Evolutionary conservation across 495 filamentous ascomycete species (phyloP).

Genomic region (Podospora pseudocomata): DNA sequence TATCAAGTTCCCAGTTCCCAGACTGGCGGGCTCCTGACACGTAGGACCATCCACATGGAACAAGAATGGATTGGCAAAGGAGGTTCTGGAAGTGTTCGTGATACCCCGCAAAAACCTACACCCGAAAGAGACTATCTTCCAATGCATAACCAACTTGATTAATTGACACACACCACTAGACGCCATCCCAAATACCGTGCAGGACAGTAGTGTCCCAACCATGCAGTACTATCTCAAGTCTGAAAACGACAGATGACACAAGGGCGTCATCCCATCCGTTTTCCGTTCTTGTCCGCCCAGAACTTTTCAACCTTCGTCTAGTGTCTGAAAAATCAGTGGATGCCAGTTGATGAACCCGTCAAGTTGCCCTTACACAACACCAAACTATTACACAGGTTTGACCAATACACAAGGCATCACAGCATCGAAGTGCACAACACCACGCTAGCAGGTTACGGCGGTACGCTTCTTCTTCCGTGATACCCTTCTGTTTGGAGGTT

Average conservation of each 20-base stretch:
- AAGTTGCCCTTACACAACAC: neutral
- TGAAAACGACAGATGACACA: neutral
- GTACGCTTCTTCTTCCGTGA: neutral
- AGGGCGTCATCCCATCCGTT: neutral
- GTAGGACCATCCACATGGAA: neutral
- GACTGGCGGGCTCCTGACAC: neutral
- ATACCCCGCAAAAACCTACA: neutral
- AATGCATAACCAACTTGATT: constrained; percentile 1
- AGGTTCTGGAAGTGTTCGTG: neutral
- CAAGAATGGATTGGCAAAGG: neutral
- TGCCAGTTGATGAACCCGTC: neutral
- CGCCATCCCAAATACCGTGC: neutral
- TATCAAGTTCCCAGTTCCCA: neutral
- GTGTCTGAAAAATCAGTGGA: neutral
- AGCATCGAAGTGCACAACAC: neutral
- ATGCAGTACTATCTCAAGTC: neutral
- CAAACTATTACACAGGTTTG: neutral
- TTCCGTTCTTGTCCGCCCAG: neutral
- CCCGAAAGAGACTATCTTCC: neutral
- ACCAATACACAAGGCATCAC: neutral
- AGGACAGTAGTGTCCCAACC: neutral
- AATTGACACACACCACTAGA: neutral
- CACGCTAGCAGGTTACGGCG: neutral
- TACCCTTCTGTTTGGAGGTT: neutral
- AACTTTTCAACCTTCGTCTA: neutral